These are phyloP conservation scores for Jamesozyma piceae DNA, from an alignment of 805 yeast genomes.

Conservation along the genomic window DNA sequence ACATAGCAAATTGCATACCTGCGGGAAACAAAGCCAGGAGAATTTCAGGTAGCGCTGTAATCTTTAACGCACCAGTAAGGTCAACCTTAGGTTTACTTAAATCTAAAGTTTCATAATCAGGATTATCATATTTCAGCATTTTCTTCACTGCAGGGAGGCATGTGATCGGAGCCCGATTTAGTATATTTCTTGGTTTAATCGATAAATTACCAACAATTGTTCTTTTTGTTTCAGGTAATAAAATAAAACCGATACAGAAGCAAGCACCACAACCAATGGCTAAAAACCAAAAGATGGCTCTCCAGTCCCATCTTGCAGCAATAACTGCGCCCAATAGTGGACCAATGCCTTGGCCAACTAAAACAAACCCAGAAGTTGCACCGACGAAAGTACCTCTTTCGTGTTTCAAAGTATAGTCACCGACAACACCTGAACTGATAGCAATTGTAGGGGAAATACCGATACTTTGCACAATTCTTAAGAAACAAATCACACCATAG, in stretches of 20 bases:
- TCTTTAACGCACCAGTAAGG: conserved; percentile 34
- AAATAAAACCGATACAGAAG: conserved; percentile 26
- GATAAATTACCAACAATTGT: conserved; percentile 67
- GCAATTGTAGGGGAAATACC: conserved; percentile 70
- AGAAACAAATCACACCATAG: conserved; percentile 51
- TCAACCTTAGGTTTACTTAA: conserved; percentile 22
- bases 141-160: conserved; percentile 12
- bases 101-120: conserved; percentile 25
- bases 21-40: conserved; percentile 45
- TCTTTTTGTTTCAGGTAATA: conserved; percentile 69
- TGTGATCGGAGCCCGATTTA: conserved; percentile 40
- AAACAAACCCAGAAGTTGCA: conserved; percentile 49
- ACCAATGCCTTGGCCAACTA: conserved; percentile 70
- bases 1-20: conserved; percentile 54
- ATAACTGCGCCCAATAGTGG: conserved; percentile 48
- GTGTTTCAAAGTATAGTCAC: conserved; percentile 55
- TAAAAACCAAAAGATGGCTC: conserved; percentile 68
- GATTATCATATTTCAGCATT: conserved; percentile 24
- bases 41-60: conserved; percentile 39
- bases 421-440: conserved; percentile 57
- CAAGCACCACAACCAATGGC: conserved; percentile 52
- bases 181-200: conserved; percentile 37
- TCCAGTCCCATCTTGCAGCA: conserved; percentile 49
- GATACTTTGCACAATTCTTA: conserved; percentile 63
- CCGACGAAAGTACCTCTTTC: conserved; percentile 69